These are phyloP conservation scores for Isabelozyma gotoi DNA, from an alignment of 805 yeast species.

Conservation along the genomic window DNA sequence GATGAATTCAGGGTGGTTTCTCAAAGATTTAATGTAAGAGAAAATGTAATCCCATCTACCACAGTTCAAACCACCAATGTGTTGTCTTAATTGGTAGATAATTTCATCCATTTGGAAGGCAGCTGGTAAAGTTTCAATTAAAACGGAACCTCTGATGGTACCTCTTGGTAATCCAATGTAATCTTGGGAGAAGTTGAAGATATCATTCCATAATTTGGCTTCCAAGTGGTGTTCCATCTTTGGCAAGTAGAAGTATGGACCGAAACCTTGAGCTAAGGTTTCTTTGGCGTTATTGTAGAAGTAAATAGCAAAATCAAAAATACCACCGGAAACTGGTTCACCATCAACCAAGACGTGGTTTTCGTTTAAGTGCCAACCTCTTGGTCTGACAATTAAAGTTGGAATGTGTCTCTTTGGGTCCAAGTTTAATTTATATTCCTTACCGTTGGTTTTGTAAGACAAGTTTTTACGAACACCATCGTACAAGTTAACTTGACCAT, in stretches of 20 bases:
- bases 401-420: slow-evolving; percentile 61
- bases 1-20: slow-evolving; percentile 65
- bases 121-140: slow-evolving; percentile 82
- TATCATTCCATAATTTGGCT: slow-evolving; percentile 81
- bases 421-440: slow-evolving; percentile 44
- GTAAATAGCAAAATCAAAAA: slow-evolving; percentile 76
- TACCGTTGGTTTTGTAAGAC: slow-evolving; percentile 36
- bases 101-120: slow-evolving; percentile 88
- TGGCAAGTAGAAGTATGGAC: slow-evolving; percentile 81
- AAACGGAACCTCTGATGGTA: slow-evolving; percentile 75
- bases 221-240: slow-evolving; percentile 86
- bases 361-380: slow-evolving; percentile 87
- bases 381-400: slow-evolving; percentile 79
- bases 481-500: slow-evolving; percentile 76
- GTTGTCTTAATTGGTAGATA: slow-evolving; percentile 71
- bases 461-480: slow-evolving; percentile 74
- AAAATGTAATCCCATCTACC: slow-evolving; percentile 91
- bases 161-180: slow-evolving; percentile 68
- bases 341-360: slow-evolving; percentile 69
- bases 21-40: slow-evolving; percentile 72
- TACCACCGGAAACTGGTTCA: slow-evolving; percentile 75
- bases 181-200: slow-evolving; percentile 76
- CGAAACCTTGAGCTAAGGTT: slow-evolving; percentile 61
- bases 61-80: slow-evolving; percentile 79
- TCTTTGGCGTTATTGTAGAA: slow-evolving; percentile 73